Evolutionary conservation across 2,329 filamentous ascomycete genomes (phyloP).

Genomic region (Ophiostoma perfectum): DNA sequence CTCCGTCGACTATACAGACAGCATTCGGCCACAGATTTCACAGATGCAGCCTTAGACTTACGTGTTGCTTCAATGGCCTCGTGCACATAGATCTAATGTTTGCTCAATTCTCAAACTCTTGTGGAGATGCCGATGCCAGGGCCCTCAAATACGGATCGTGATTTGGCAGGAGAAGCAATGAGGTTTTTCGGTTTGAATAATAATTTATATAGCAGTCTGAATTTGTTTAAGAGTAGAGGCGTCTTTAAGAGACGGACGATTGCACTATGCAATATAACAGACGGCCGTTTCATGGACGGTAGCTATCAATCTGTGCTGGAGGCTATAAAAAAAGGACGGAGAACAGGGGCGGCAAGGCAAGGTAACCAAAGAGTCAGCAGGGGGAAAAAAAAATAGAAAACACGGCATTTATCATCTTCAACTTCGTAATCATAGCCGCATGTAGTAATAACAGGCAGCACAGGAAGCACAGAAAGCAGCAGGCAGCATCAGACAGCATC

Average conservation of each 20-base stretch:
- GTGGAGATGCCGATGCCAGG: no score
- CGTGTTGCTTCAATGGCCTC: no score
- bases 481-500: not conserved
- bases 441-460: not conserved
- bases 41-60: no score
- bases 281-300: not conserved
- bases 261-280: no score
- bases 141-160: no score
- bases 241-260: not conserved
- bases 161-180: no score
- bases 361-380: not conserved
- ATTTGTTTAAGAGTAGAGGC: not conserved
- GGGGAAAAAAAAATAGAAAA: not conserved
- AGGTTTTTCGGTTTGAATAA: no score
- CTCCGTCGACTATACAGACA: no score
- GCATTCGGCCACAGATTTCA: no score
- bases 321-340: not conserved
- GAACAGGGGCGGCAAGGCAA: not conserved
- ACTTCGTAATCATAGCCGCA: not conserved
- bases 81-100: no score
- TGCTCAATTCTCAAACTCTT: no score
- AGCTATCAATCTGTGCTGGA: constrained; percentile 6
- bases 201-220: no score
- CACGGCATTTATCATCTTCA: not conserved
- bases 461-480: not conserved